Evolutionary conservation across 176 grass and related monocot species (phyloP).

Genomic region (Eleusine coracana): DNA sequence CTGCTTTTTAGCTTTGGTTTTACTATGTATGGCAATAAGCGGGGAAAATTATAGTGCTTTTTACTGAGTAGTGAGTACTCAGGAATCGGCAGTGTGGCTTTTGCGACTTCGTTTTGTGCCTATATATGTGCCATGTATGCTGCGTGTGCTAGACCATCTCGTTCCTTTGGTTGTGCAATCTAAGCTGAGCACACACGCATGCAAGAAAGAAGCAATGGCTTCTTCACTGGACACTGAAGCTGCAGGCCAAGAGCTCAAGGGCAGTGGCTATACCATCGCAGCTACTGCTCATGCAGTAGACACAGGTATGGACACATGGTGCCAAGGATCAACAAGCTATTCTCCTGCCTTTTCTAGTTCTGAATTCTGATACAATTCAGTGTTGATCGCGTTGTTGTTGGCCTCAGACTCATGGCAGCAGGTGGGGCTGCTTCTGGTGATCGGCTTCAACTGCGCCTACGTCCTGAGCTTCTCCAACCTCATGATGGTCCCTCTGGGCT

Average conservation of each 20-base stretch:
- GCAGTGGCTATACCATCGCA: conserved; percentile 37
- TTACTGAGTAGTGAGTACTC: background rate
- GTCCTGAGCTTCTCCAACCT: conserved; percentile 94
- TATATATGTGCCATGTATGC: background rate
- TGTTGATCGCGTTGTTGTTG: background rate
- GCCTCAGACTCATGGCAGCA: conserved; percentile 71
- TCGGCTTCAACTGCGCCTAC: conserved; percentile 90
- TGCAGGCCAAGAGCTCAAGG: conserved; percentile 36
- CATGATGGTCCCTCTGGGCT: conserved; percentile 77
- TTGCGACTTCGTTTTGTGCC: background rate
- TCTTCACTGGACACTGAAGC: conserved; percentile 46
- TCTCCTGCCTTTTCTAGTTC: background rate
- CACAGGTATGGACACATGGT: conserved; percentile 35
- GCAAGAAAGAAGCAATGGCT: conserved; percentile 35
- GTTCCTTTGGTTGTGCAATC: background rate
- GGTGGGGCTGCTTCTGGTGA: conserved; percentile 71
- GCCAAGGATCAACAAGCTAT: background rate
- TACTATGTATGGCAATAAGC: background rate
- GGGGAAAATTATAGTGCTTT: background rate
- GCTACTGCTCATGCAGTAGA: conserved; percentile 70
- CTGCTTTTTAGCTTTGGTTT: background rate
- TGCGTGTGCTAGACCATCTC: background rate
- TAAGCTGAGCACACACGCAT: background rate
- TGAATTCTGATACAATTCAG: background rate
- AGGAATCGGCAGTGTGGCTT: background rate